Base-by-base conservation (phyloP, 495 filamentous ascomycete genomes). In the Tetracladium setigerum region DNA sequence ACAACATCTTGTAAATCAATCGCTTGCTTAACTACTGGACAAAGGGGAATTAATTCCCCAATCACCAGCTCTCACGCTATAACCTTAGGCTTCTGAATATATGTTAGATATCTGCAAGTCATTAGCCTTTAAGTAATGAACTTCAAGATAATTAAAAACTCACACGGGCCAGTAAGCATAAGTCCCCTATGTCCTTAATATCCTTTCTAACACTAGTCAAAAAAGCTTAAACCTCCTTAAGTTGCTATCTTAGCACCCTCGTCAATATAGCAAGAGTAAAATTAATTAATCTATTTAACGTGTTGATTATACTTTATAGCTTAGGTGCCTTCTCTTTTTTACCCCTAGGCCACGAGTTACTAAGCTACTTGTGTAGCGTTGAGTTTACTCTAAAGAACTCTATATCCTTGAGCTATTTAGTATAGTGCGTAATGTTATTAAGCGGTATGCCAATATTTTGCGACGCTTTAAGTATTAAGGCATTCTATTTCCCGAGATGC, bases 241-340 rank as follows among this genome's bases (percentile, higher is more conserved):
- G 50, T 32, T 8, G 61, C 73, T 71, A 79, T 1, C 72, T 72
- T 12, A 75, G 63, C 17, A 66, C 56, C 5, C 66, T 64, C 0
- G 74, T 77, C 53, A 79, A 79, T 1, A 77, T 56, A n/a, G 67
- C 68, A 34, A 72, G 71, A 22, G 60, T 67, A 40, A 76, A 70
- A 2, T 68, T 64, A 12, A 70, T 60, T 44, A 78, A 43, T 1
- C 69, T 74, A 12, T 32, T 16, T 8, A 65, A 52, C 32, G 58
- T 54, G 41, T 65, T 62, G 3, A 44, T 39, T 61, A 62, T 57
- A 39, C 58, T 55, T 64, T 65, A 71, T 32, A 49, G 45, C 11
- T 19, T 19, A 8, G 30, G 19, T 19, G 13, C 13, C 13, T 44
- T 44, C 7, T 10, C n/a, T 7, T 33, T 27, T 9, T 9, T 12